phyloP scores from a whole-genome alignment of 805 yeast species.

The Wickerhamomyces tratensis region DNA sequence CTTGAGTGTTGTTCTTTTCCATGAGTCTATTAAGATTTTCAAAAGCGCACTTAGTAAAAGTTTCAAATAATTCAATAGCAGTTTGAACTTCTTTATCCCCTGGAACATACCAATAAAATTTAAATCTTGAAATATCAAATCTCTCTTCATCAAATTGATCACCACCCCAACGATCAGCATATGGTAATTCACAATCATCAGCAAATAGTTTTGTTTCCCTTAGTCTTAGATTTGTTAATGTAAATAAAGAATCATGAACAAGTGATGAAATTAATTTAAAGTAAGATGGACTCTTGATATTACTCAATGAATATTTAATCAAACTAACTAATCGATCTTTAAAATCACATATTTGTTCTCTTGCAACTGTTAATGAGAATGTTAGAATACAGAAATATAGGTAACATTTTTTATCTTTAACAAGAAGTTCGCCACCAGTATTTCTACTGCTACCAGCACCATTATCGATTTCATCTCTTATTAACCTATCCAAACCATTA shows the following conservation, averaged over 20 bases:
- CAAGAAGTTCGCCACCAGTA: constrained; percentile 52
- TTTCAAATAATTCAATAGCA: constrained; percentile 51
- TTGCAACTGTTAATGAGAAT: constrained; percentile 64
- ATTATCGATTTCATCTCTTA: constrained; percentile 57
- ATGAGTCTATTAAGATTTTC: constrained; percentile 13
- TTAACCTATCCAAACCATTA: constrained; percentile 25
- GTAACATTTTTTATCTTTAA: constrained; percentile 69
- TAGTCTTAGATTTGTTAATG: constrained; percentile 52
- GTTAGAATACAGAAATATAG: constrained; percentile 64
- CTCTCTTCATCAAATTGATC: constrained; percentile 47
- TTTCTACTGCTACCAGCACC: constrained; percentile 74
- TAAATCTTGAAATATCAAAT: constrained; percentile 36
- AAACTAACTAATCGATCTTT: constrained; percentile 34
- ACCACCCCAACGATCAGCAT: constrained; percentile 65
- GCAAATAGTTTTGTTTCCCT: constrained; percentile 45
- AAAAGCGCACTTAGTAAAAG: constrained; percentile 11
- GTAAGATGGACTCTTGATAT: constrained; percentile 40
- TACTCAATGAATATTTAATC: constrained; percentile 17
- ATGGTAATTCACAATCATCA: constrained; percentile 26
- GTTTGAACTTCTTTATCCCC: constrained; percentile 39
- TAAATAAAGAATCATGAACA: constrained; percentile 55
- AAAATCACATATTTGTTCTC: constrained; percentile 34
- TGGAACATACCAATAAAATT: constrained; percentile 75
- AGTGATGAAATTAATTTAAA: constrained; percentile 51
- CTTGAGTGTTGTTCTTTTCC: constrained; percentile 7